phyloP scores from a whole-genome alignment of 2,329 filamentous ascomycete genomes.

The Massarina eburnea region DNA sequence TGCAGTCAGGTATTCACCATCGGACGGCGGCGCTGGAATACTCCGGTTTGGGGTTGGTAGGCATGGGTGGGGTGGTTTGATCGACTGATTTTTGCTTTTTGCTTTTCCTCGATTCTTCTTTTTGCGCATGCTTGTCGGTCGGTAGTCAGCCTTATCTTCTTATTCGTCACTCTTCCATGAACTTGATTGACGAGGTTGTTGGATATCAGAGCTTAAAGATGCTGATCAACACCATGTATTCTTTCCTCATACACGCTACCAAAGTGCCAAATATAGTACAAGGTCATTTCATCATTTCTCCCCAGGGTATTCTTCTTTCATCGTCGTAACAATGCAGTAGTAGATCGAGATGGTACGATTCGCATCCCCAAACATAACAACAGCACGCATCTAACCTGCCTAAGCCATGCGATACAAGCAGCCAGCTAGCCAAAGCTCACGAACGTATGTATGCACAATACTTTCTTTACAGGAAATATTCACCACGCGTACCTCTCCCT shows the following conservation, averaged over 20 bases:
- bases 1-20: conserved; percentile 45
- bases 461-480: conserved; percentile 52
- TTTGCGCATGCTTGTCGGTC: no score
- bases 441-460: conserved; percentile 18
- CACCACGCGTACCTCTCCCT: conserved; percentile 53
- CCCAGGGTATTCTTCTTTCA: conserved; percentile 18
- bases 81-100: conserved; percentile 31
- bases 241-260: conserved; percentile 13
- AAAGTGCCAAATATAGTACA: conserved; percentile 8
- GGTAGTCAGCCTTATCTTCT: no score
- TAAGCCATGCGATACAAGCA: conserved; percentile 16
- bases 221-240: no score
- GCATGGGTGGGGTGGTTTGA: conserved; percentile 37
- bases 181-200: no score
- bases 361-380: neutral
- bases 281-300: conserved; percentile 6
- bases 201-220: no score
- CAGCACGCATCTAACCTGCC: conserved; percentile 9
- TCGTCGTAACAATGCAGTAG: conserved; percentile 17
- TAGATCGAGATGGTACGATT: neutral
- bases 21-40: conserved; percentile 46
- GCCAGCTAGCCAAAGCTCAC: conserved; percentile 3
- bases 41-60: conserved; percentile 40
- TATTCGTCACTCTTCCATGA: no score
- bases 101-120: neutral